A percentile compares a stretch with the other conserved stretches of the same genome.
Evolutionary conservation across 371 early-diverging fungal species (phyloP).

Genomic region (Batkoa obscura): DNA sequence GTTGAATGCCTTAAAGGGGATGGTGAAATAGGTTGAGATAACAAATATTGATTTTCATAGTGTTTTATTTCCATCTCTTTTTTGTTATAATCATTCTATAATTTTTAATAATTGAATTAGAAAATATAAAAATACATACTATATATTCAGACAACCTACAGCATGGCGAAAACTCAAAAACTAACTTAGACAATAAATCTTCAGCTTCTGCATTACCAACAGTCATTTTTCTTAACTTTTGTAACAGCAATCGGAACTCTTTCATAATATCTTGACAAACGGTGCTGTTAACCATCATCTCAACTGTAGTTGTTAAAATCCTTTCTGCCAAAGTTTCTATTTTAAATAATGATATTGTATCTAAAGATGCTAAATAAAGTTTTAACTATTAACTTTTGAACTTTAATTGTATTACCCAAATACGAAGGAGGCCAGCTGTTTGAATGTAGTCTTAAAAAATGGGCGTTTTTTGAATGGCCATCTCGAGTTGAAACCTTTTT

Average conservation of each 20-base stretch:
- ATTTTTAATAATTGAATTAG: too few species aligned
- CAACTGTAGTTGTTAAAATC: constrained; percentile 17
- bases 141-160: constrained; percentile 31
- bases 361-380: constrained; percentile 14
- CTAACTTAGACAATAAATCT: constrained; percentile 27
- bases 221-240: constrained; percentile 21
- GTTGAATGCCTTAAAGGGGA: too few species aligned
- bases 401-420: background rate
- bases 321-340: constrained; percentile 16
- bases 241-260: constrained; percentile 24
- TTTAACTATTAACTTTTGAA: background rate
- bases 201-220: constrained; percentile 28
- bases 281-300: constrained; percentile 14
- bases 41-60: too few species aligned
- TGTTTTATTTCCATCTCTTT: too few species aligned
- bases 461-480: too few species aligned
- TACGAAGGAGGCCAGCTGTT: constrained; percentile 25
- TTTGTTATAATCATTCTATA: too few species aligned
- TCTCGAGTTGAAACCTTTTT: too few species aligned
- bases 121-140: background rate
- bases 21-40: too few species aligned
- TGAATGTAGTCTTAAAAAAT: too few species aligned
- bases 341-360: constrained; percentile 12
- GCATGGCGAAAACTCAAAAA: constrained; percentile 35
- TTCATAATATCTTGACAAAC: constrained; percentile 26